Evolutionary conservation across 208 protist genomes (phyloP).

Genomic region (Trypanosoma theileri): DNA sequence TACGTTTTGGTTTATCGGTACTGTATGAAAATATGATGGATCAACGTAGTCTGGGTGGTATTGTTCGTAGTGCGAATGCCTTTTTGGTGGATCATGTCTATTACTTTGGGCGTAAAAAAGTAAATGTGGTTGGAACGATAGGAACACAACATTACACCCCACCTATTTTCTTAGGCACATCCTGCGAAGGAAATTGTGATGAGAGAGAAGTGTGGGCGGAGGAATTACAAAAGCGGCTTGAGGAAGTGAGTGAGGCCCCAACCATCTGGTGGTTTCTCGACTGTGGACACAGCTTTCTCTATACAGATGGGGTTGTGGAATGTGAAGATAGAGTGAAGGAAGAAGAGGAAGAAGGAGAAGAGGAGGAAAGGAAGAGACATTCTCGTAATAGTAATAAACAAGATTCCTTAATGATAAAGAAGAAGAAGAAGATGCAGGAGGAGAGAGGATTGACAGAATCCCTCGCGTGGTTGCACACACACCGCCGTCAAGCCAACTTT

Average conservation of each 20-base stretch:
- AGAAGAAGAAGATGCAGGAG: background rate
- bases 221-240: slow-evolving; percentile 3
- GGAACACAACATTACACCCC: slow-evolving; percentile 86
- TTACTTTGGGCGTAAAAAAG: slow-evolving; percentile 78
- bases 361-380: background rate
- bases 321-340: background rate
- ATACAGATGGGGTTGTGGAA: slow-evolving; percentile 25
- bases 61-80: slow-evolving; percentile 86
- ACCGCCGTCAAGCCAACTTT: slow-evolving; percentile 11
- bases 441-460: slow-evolving; percentile 33
- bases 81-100: slow-evolving; percentile 82
- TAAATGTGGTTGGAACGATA: slow-evolving; percentile 80
- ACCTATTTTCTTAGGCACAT: slow-evolving; percentile 53
- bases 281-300: slow-evolving; percentile 65
- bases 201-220: background rate
- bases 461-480: slow-evolving; percentile 36
- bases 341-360: slow-evolving; percentile 2
- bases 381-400: too few species aligned
- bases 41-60: slow-evolving; percentile 84
- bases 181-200: slow-evolving; percentile 2
- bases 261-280: slow-evolving; percentile 69
- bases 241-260: slow-evolving; percentile 1
- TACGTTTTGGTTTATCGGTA: slow-evolving; percentile 71
- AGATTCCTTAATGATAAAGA: too few species aligned
- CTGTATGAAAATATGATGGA: slow-evolving; percentile 87